A percentile compares a stretch with the other conserved stretches of the same genome.
These are phyloP conservation scores for Fusarium fracticaudum DNA, from an alignment of 2,329 filamentous ascomycete genomes.

Conservation along the genomic window DNA sequence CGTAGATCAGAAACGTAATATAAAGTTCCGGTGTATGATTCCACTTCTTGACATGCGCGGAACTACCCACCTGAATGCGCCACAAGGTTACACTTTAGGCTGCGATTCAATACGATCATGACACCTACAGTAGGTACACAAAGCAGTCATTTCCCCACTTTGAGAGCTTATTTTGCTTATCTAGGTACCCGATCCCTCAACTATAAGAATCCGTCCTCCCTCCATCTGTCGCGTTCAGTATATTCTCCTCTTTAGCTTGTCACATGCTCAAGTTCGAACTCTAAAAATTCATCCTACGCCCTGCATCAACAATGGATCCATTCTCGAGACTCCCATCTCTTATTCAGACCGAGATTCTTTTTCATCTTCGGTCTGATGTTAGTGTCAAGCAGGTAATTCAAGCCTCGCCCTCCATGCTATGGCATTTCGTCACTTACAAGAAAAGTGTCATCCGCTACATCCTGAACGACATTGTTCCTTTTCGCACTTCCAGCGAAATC, in stretches of 20 bases:
- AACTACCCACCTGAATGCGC: neutral
- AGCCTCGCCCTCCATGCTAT: neutral
- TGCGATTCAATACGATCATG: neutral
- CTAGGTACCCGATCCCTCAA: neutral
- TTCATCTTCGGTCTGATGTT: neutral
- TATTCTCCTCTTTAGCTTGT: neutral
- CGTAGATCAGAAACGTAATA: too few relatives aligned
- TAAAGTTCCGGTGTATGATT: too few relatives aligned
- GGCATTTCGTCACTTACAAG: neutral
- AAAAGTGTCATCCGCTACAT: neutral
- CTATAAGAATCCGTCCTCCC: neutral
- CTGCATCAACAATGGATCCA: neutral
- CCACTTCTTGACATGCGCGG: too few relatives aligned
- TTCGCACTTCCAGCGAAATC: neutral
- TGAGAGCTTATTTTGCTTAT: neutral
- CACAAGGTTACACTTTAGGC: neutral
- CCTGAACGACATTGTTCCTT: neutral
- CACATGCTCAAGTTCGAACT: neutral
- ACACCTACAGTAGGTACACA: neutral
- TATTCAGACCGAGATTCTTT: neutral
- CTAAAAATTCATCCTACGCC: too few relatives aligned
- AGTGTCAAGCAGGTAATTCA: neutral
- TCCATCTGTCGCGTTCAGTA: neutral
- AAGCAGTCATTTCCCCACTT: neutral
- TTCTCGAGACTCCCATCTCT: neutral